These are phyloP conservation scores for Colletotrichum scovillei DNA, from an alignment of 2,329 filamentous ascomycete species.

Conservation along the genomic window DNA sequence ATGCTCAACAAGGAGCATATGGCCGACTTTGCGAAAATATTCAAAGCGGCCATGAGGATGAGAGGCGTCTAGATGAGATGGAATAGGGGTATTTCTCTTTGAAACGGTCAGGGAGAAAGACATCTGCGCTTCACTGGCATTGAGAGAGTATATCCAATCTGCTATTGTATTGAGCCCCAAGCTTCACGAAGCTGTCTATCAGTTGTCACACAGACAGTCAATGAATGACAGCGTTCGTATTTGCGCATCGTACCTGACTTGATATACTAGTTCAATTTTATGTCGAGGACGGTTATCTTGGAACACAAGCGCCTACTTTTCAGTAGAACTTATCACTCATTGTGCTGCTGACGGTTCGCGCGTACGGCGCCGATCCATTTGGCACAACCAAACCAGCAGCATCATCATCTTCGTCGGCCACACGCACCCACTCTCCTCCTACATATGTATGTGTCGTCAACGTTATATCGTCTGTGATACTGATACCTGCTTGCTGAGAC, in stretches of 20 bases:
- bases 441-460: slow-evolving; percentile 18
- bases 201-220: no score
- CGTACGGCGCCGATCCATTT: background rate
- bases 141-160: no score
- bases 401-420: slow-evolving; percentile 16
- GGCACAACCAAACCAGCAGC: slow-evolving; percentile 2
- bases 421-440: slow-evolving; percentile 16
- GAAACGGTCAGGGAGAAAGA: no score
- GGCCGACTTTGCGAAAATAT: slow-evolving; percentile 31
- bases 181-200: no score
- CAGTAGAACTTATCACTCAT: background rate
- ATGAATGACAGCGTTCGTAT: no score
- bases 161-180: no score
- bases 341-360: slow-evolving; percentile 1
- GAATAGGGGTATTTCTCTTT: no score
- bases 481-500: slow-evolving; percentile 6
- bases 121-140: no score
- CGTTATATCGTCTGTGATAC: slow-evolving; percentile 17
- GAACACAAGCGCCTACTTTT: background rate
- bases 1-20: slow-evolving; percentile 32
- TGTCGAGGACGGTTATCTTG: no score
- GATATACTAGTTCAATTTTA: no score
- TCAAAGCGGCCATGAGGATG: slow-evolving; percentile 31
- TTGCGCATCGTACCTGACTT: no score
- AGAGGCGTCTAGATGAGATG: slow-evolving; percentile 15